These are phyloP conservation scores for Suillus occidentalis DNA, from an alignment of 768 basidiomycete genomes.

Conservation along the genomic window DNA sequence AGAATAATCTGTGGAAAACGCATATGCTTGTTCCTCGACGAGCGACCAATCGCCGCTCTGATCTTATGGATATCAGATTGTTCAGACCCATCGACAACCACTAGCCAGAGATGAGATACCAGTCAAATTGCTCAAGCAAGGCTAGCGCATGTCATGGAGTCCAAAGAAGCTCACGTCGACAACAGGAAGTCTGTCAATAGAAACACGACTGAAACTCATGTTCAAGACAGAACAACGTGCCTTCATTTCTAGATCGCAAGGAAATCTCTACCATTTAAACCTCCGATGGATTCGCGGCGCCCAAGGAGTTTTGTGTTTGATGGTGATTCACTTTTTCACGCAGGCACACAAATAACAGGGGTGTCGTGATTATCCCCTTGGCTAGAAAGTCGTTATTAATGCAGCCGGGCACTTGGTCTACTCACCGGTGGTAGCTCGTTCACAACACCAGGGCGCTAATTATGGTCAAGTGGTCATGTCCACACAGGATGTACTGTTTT, in stretches of 20 bases:
- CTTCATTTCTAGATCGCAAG: neutral
- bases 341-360: slow-evolving; percentile 1
- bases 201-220: slow-evolving; percentile 10
- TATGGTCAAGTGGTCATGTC: neutral
- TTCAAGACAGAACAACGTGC: neutral
- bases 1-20: neutral
- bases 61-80: neutral
- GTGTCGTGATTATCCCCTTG: neutral
- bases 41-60: neutral
- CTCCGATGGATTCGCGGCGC: neutral
- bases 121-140: neutral
- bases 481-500: neutral
- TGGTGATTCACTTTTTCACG: neutral
- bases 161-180: neutral
- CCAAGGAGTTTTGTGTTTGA: neutral
- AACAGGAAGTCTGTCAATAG: neutral
- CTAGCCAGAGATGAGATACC: neutral
- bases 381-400: neutral
- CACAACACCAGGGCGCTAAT: neutral
- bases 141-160: slow-evolving; percentile 1
- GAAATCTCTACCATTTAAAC: neutral
- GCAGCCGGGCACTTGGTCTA: neutral
- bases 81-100: neutral
- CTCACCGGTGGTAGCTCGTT: neutral
- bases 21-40: neutral